Base-by-base conservation (phyloP, 1,284 basidiomycete species). In the Pisolithus thermaeus region DNA sequence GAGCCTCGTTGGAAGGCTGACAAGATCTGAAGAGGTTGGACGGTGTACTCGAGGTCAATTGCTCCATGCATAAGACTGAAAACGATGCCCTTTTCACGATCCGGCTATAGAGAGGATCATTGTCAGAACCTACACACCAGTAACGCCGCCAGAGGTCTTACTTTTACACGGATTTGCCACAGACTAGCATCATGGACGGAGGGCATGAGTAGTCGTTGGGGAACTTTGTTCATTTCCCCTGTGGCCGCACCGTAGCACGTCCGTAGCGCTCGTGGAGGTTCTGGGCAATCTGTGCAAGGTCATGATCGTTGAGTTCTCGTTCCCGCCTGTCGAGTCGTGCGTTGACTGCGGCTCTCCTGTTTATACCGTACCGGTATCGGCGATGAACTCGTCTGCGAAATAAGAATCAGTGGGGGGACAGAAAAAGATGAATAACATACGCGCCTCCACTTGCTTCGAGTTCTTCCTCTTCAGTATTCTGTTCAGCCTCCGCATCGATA, bases 1-100 rank as follows among this genome's bases (percentile, higher is more conserved):
- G 95, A 96, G 67, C 98, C 95, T 46, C 95, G 88, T 69, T 95
- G 91, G 71, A 99, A 99, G 2, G 92, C 92, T 5, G 96, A 95
- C 47, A 90, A 76, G 59, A 99, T 94, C 28, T 81, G 80, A 49
- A 97, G 80, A 0, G 92, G 90, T 45, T 78, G 80, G 45, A 82
- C 83, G 14, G 81, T 82, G 64, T 84, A 86, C 62, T 91, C 88
- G 32, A 86, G 73, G 63, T 90, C 89, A 51, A 92, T 78, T 20
- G 89, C 83, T 70, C 97, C 97, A 58, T 93, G 86, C 80, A 97
- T 94, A 49, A 99, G 82, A 66, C 91, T 94, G 68, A 94, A 90
- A 43, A 97, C 87, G 53, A 99, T 85, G 48, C 95, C 92, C 40
- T 90, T 81, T 72, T 99, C 96, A 54, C 92, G 84, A 16, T 95